Conservation (phyloP, 768 basidiomycete species). For the Boletus vermiculosoides region DNA sequence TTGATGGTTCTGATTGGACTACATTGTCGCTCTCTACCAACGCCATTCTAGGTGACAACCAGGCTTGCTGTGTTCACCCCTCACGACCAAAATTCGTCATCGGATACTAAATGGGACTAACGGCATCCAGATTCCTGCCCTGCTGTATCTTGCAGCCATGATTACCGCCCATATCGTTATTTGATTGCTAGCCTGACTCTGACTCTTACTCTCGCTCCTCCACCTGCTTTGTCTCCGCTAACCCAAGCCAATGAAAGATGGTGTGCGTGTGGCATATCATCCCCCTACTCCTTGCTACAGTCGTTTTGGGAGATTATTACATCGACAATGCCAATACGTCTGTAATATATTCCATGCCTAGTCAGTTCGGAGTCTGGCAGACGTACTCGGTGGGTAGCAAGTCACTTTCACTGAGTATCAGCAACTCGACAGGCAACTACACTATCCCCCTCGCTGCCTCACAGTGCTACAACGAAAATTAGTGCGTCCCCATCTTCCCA, state of each 20-base stretch:
- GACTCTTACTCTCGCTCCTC: not conserved
- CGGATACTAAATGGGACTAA: too few relatives aligned
- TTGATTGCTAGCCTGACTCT: not conserved
- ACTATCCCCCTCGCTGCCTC: conserved; percentile 17
- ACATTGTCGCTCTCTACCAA: not conserved
- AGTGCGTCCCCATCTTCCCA: conserved; percentile 14
- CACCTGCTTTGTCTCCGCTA: not conserved
- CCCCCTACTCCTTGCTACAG: too few relatives aligned
- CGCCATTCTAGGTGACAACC: not conserved
- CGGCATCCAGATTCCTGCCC: not conserved
- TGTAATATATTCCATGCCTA: conserved; percentile 18
- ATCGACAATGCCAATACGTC: conserved; percentile 26
- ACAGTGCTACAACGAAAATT: conserved; percentile 25
- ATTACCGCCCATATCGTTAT: not conserved
- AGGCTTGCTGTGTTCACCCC: not conserved
- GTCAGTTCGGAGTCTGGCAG: conserved; percentile 15
- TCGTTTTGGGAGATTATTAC: conserved; percentile 20
- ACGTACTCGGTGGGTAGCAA: conserved; percentile 1
- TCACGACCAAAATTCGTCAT: not conserved
- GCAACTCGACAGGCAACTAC: conserved; percentile 21
- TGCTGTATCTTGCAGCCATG: not conserved
- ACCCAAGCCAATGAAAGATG: not conserved
- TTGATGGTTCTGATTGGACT: not conserved
- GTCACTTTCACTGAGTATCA: conserved; percentile 3
- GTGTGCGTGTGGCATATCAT: too few relatives aligned